Percentiles rank a stretch among this genome's conserved stretches.
phyloP scores from a whole-genome alignment of 1,284 basidiomycete genomes.

The Porodaedalea pini region DNA sequence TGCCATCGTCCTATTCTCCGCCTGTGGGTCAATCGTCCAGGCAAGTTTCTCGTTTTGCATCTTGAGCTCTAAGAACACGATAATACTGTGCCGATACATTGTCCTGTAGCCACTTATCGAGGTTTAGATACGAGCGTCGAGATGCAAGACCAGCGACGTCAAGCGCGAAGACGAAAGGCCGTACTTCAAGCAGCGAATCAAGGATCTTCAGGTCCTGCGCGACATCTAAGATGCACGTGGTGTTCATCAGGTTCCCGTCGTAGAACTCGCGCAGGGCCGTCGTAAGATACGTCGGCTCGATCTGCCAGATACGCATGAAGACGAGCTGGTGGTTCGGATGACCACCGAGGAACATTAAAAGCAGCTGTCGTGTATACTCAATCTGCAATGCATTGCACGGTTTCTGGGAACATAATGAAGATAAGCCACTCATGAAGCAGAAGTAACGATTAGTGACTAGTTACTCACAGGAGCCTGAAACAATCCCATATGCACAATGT shows the following conservation, averaged over 20 bases:
- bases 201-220: constrained; percentile 94
- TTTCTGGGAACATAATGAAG: too few relatives aligned
- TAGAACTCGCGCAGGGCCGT: constrained; percentile 87
- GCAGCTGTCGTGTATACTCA: too few relatives aligned
- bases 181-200: constrained; percentile 83
- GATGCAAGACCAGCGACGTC: constrained; percentile 91
- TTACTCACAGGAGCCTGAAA: too few relatives aligned
- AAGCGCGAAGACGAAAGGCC: too few relatives aligned
- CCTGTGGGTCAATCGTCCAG: constrained; percentile 72
- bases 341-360: constrained; percentile 85
- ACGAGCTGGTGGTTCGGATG: constrained; percentile 95
- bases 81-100: constrained; percentile 70
- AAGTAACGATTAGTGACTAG: too few relatives aligned
- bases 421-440: too few relatives aligned
- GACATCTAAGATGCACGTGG: constrained; percentile 91
- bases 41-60: constrained; percentile 84
- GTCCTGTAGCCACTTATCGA: constrained; percentile 95
- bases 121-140: constrained; percentile 88
- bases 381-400: too few relatives aligned
- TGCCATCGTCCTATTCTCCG: constrained; percentile 74
- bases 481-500: too few relatives aligned
- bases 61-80: constrained; percentile 90
- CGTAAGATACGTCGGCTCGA: constrained; percentile 80
- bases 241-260: too few relatives aligned
- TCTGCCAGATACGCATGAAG: constrained; percentile 94